A percentile compares a stretch with the other conserved stretches of the same genome.
phyloP scores from a whole-genome alignment of 257 asterid species.

The Haberlea rhodopensis region DNA sequence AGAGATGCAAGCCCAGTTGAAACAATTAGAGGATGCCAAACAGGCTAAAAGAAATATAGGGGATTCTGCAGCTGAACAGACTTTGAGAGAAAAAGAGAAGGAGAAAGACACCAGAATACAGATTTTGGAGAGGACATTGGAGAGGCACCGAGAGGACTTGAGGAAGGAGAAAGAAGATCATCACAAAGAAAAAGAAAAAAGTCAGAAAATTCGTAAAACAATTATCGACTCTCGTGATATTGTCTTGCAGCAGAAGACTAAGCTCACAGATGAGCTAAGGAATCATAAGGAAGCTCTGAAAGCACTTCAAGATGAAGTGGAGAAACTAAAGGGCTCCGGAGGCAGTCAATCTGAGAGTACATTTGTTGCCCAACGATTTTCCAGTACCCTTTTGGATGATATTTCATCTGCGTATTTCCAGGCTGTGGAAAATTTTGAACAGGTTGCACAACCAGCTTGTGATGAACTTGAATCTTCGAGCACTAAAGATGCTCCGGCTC shows the following conservation, averaged over 20 bases:
- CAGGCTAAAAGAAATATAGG: conserved; percentile 50
- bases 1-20: conserved; percentile 59
- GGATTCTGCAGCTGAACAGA: conserved; percentile 65
- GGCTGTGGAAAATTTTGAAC: conserved; percentile 73
- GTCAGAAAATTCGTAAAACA: conserved; percentile 38
- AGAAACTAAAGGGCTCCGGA: conserved; percentile 52
- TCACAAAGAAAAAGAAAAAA: conserved; percentile 49
- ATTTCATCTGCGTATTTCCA: conserved; percentile 58
- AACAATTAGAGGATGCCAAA: conserved; percentile 71
- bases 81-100: conserved; percentile 57
- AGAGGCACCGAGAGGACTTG: conserved; percentile 59
- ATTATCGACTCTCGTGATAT: conserved; percentile 41
- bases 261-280: conserved; percentile 55
- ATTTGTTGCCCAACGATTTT: conserved; percentile 37
- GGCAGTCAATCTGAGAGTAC: conserved; percentile 51
- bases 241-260: conserved; percentile 38
- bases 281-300: conserved; percentile 70
- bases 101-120: conserved; percentile 74
- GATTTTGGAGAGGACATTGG: conserved; percentile 63
- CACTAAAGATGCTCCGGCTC: conserved; percentile 38
- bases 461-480: conserved; percentile 39
- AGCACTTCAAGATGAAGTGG: conserved; percentile 61
- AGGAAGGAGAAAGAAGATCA: conserved; percentile 59
- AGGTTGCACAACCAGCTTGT: conserved; percentile 43
- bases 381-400: conserved; percentile 58